Evolutionary conservation across 2,329 filamentous ascomycete species (phyloP), one percentile per base, ranked within the genome.

Genomic region (Diaporthe vexans): DNA sequence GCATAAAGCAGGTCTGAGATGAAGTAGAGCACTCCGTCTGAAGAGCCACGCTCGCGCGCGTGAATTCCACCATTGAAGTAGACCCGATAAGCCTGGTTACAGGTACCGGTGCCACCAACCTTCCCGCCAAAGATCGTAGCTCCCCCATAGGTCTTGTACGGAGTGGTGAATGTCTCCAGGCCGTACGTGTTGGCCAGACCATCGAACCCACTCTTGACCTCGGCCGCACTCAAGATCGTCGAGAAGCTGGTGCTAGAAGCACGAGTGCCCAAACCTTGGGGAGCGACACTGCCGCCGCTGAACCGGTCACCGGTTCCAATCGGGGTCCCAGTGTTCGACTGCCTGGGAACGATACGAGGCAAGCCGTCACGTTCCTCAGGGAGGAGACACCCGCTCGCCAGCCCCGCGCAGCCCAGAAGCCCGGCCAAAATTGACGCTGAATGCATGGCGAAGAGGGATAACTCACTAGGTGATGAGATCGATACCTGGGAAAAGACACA

Each of bases 1-100:
- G 90, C 90, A 61, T 85, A 85, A 4, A 91, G 84, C 5, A 91
- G 83, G 78, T 91, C 90, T 0, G 88, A 82, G 40, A 91, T 83
- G 81, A 90, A 91, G 83, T 90, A 90, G 57, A 91, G 80, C 19
- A 91, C 82, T 74, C 88, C 84, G 78, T 91, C 90, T 0, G 89
- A 85, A 0, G 86, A 87, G 35, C 89, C 89, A 13, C 90, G 86
- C 81, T 91, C 90, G 33, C 90, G 87, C 11, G 89, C 88, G 77
- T 91, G 90, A 61, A 91, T 86, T 35, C 84, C 88, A 56, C 86
- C 86, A 74, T 87, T 87, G 73, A 91, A 81, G 78, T 88, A 89
- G 37, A 89, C 84, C 48, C 86, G 84, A 77, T 88, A 87, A 37
- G 63, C 63, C 33, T 68, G 54, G n/a, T 68, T 37, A 81, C 80